These are phyloP conservation scores for Xylaria flabelliformis DNA, from an alignment of 495 filamentous ascomycete genomes.

Conservation along the genomic window DNA sequence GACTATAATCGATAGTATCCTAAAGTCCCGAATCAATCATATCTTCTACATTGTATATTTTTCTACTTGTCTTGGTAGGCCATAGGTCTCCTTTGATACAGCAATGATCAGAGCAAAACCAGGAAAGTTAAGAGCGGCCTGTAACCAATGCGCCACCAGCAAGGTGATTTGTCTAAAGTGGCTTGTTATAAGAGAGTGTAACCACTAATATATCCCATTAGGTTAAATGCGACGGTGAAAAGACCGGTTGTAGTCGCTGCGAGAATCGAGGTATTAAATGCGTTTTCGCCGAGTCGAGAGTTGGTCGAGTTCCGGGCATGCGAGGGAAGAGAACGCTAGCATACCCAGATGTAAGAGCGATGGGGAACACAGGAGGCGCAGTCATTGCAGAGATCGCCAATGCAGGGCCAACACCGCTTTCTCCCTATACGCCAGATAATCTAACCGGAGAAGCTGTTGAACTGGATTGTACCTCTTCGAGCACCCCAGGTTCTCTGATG, in stretches of 20 bases:
- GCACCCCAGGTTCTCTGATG: neutral
- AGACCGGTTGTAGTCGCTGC: neutral
- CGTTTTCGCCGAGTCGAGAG: slow-evolving; percentile 3
- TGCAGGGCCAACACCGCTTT: neutral
- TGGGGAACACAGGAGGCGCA: neutral
- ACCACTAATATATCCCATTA: neutral
- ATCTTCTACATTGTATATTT: neutral
- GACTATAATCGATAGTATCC: no score
- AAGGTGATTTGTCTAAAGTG: neutral
- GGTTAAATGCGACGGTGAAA: slow-evolving; percentile 2
- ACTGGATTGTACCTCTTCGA: neutral
- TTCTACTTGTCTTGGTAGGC: neutral
- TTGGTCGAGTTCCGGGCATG: slow-evolving; percentile 3
- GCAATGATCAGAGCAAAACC: neutral
- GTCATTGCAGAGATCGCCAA: neutral
- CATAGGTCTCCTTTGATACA: neutral
- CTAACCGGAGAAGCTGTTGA: slow-evolving; percentile 1
- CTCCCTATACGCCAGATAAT: neutral
- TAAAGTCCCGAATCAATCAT: no score
- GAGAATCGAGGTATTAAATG: slow-evolving; percentile 5
- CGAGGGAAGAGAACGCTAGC: slow-evolving; percentile 2
- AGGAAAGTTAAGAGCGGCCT: slow-evolving; percentile 2
- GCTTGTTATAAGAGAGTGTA: neutral
- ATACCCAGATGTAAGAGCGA: neutral
- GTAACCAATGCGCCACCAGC: slow-evolving; percentile 3